Evolutionary conservation across 2,329 filamentous ascomycete species (phyloP).

Genomic region (Lachnellula arida): DNA sequence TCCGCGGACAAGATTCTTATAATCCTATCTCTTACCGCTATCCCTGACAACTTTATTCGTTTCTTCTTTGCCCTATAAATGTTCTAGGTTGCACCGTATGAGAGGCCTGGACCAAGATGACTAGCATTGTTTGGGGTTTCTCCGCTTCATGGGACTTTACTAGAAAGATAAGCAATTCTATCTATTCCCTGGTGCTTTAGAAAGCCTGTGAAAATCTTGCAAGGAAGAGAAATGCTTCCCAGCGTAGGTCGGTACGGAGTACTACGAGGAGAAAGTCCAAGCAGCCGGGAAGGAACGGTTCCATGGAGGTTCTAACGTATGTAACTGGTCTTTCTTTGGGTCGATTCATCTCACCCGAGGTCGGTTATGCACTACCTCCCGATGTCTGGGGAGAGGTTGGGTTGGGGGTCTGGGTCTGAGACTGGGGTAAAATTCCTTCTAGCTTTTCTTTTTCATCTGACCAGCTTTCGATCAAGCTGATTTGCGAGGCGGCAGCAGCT

Average conservation of each 20-base stretch:
- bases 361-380: no score
- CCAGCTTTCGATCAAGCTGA: conserved; percentile 11
- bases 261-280: neutral
- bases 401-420: no score
- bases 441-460: conserved; percentile 20
- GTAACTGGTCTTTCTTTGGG: conserved; percentile 8
- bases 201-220: neutral
- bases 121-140: neutral
- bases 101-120: neutral
- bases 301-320: neutral
- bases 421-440: conserved; percentile 21
- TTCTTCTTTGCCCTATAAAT: no score
- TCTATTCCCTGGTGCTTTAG: neutral
- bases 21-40: no score
- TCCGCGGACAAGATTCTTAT: neutral
- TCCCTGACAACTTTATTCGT: no score
- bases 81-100: no score
- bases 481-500: conserved; percentile 11
- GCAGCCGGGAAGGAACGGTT: neutral
- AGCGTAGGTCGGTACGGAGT: no score
- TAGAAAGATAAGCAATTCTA: neutral
- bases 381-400: conserved; percentile 8
- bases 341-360: neutral
- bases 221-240: neutral
- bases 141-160: neutral